Conservation (phyloP, 257 asterid genomes). For the Scutellaria galericulata region DNA sequence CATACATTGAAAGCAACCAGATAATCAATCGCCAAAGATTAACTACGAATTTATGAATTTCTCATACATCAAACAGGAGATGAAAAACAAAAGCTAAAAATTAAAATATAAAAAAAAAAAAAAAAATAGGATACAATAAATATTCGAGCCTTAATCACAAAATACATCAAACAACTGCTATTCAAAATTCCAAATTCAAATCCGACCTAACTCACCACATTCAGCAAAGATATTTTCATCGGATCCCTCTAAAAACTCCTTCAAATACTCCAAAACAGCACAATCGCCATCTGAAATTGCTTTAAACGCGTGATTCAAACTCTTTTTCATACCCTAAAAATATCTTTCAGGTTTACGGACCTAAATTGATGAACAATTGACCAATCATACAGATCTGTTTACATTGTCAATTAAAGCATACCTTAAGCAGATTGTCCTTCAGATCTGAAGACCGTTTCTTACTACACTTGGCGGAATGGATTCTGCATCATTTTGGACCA, state of each 20-base stretch:
- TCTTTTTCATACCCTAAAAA: constrained; percentile 46
- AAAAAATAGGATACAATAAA: neutral
- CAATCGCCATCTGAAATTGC: constrained; percentile 44
- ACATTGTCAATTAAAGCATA: constrained; percentile 16
- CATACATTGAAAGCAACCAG: neutral
- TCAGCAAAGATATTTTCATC: constrained; percentile 42
- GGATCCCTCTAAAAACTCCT: constrained; percentile 41
- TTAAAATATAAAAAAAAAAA: constrained; percentile 12
- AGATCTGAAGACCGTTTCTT: constrained; percentile 49
- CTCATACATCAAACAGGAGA: neutral
- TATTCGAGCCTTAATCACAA: neutral
- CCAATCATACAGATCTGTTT: neutral
- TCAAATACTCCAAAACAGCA: constrained; percentile 37
- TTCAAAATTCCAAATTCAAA: constrained; percentile 6
- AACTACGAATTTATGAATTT: constrained; percentile 7
- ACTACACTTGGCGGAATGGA: constrained; percentile 45
- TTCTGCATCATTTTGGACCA: constrained; percentile 49
- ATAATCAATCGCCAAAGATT: neutral
- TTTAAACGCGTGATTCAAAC: constrained; percentile 45
- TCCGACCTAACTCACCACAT: constrained; percentile 47
- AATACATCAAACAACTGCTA: neutral
- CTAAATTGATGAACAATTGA: neutral
- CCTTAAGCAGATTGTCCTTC: constrained; percentile 48
- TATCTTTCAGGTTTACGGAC: constrained; percentile 4
- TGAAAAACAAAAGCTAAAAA: neutral